Evolutionary conservation across 1,284 basidiomycete species (phyloP), one percentile per base, ranked within the genome.

Genomic region (Meira nashicola): DNA sequence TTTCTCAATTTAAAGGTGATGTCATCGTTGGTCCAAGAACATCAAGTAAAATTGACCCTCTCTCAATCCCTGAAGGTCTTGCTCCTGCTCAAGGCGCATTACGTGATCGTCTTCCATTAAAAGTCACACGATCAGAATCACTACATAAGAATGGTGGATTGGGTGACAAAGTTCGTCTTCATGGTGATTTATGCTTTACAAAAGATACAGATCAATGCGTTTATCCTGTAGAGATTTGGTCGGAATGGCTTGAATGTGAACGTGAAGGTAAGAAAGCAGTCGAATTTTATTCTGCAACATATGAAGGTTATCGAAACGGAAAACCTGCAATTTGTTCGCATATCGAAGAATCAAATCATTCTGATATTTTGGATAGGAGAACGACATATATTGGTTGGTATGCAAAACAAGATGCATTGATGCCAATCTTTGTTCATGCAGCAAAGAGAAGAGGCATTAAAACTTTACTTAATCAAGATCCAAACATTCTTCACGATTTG

Each of bases 231-330:
- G 58, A 55, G 8, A 59, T 60, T 21, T 69, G 67, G 67, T 57
- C 60, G 37, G 67, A 69, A 33, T 69, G 67, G 67, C 60, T 69
- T 56, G 60, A 67, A 39, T 69, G 67, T 57, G 48, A 57, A 7
- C 57, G 67, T 23, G 65, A 66, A 37, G 61, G 56, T 39, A 55
- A 60, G 39, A 59, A 61, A 37, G 51, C 65, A 12, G 60, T 55
- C 12, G 55, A 58, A 39, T 53, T 53, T 21, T 37, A 53, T 8
- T 59, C 56, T 1, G 63, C 61, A 0, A 62, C 60, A 1, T 67
- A 61, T 63, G 60, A 39, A 6, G 62, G 63, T 25, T 67, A 70
- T 39, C 62, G 67, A 28, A 41, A 67, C 33, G 67, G 67, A 21
- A 28, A 57, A 0, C 58, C 66, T 2, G 65, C 63, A 9, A 61